These are phyloP conservation scores for Daedaleopsis sinensis DNA, from an alignment of 768 basidiomycete genomes.

Conservation along the genomic window DNA sequence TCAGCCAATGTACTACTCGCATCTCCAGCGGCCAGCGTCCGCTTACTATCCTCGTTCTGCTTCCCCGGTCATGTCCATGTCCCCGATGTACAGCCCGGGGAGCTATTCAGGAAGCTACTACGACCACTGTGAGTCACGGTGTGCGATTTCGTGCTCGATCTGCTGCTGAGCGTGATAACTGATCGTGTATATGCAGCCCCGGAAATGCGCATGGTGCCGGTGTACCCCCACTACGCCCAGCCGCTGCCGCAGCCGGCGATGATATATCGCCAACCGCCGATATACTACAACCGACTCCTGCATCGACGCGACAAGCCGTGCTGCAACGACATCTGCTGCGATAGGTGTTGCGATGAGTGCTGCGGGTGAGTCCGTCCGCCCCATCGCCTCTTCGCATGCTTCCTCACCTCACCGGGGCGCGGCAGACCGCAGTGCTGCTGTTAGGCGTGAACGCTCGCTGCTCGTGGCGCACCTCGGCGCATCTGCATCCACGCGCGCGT, in stretches of 20 bases:
- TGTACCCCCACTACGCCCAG: conserved; percentile 28
- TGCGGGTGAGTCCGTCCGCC: conserved; percentile 16
- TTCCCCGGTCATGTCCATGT: conserved; percentile 22
- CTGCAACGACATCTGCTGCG: conserved; percentile 25
- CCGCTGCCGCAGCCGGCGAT: conserved; percentile 28
- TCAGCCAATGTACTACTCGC: conserved; percentile 23
- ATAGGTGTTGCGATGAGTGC: conserved; percentile 22
- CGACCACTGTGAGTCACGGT: conserved; percentile 22
- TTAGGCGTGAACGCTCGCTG: background rate
- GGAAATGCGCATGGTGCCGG: conserved; percentile 30
- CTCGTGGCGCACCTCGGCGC: background rate
- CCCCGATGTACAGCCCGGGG: conserved; percentile 23
- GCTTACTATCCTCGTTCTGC: conserved; percentile 26
- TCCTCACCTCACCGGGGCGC: background rate
- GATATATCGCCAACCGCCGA: conserved; percentile 26
- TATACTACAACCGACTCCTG: conserved; percentile 17
- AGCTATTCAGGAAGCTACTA: conserved; percentile 26
- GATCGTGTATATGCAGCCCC: conserved; percentile 25
- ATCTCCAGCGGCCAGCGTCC: conserved; percentile 27
- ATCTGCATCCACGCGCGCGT: background rate
- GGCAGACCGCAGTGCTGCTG: conserved; percentile 14
- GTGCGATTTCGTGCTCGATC: background rate
- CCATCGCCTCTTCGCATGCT: background rate
- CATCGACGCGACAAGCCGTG: conserved; percentile 14
- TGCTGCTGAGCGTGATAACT: background rate